Evolutionary conservation across 495 filamentous ascomycete genomes (phyloP).

Genomic region (Trichocladium antarcticum): DNA sequence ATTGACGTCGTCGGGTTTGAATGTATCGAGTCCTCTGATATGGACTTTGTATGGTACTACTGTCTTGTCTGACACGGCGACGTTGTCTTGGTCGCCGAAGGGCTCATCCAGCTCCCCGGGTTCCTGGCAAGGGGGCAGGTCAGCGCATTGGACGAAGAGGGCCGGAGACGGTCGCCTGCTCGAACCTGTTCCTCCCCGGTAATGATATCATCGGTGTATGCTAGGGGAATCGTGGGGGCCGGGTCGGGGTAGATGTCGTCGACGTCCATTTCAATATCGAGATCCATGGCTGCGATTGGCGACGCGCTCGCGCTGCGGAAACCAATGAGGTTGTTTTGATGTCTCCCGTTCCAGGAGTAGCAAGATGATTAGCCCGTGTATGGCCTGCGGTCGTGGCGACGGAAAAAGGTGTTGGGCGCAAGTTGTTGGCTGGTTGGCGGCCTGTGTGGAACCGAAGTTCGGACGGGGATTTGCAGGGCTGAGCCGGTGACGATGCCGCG

Average conservation of each 20-base stretch:
- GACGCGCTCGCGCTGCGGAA: not conserved
- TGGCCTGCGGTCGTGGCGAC: too few relatives aligned
- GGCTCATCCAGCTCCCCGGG: slow-evolving; percentile 27
- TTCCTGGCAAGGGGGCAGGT: slow-evolving; percentile 20
- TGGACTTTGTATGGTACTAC: slow-evolving; percentile 58
- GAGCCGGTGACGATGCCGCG: too few relatives aligned
- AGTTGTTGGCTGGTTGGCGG: too few relatives aligned
- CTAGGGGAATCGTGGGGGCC: slow-evolving; percentile 26
- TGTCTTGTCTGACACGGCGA: slow-evolving; percentile 15
- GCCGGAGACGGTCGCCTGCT: not conserved
- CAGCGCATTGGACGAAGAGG: slow-evolving; percentile 3
- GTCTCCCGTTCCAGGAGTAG: not conserved
- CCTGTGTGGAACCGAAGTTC: too few relatives aligned
- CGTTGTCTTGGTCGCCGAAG: slow-evolving; percentile 15
- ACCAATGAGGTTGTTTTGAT: not conserved
- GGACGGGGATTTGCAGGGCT: too few relatives aligned
- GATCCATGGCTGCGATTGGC: slow-evolving; percentile 46
- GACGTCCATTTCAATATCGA: slow-evolving; percentile 62
- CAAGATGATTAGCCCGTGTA: not conserved
- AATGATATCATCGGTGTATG: slow-evolving; percentile 36
- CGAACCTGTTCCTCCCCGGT: slow-evolving; percentile 30
- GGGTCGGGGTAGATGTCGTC: slow-evolving; percentile 38
- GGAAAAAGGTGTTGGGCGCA: too few relatives aligned
- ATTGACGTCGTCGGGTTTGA: slow-evolving; percentile 67
- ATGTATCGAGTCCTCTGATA: slow-evolving; percentile 67